Base-by-base conservation (phyloP, 2,329 filamentous ascomycete species). In the Cercospora sojina region DNA sequence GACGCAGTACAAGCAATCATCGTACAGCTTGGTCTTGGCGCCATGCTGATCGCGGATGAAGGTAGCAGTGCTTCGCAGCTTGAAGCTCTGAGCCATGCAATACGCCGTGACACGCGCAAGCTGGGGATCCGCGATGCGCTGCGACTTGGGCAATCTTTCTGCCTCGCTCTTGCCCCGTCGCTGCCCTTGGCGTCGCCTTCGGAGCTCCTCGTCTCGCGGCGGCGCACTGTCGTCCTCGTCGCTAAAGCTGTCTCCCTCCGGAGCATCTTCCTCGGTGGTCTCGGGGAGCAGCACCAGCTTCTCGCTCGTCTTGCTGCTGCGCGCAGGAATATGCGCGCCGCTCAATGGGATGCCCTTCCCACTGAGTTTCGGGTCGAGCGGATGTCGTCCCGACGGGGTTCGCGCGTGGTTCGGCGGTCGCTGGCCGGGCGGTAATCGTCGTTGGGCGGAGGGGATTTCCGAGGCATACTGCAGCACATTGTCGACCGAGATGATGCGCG, bases 241-340 rank as follows among this genome's bases (percentile, higher is more conserved):
- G 43, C 82, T 78, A n/a, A 75, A 77, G 10, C 43, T 49, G 10
- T 49, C 43, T 41, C 87, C 86, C 62, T 86, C 84, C 13, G 80
- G 79, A 12, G 78, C 78, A 4, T 76, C 76, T 27, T 86, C 85
- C 57, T 84, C 82, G 3, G 84, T 83, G 1, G 93, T 90, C 76
- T 97, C 94, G 0, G 95, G 95, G 13, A 99, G 85, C 38, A 98
- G 83, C 0, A 99, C 95, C n/a, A 99, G 84, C 80, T 98, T 98
- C 82, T 98, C 92, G 78, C 92, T 97, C 70, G 96, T 90, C 79
- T 98, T 97, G 29, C 92, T 96, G 41, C 93, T 96, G 62, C 95
- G 87, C 5, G 92, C 90, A 0, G 94, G 95, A 71, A 97, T 83
- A 70, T 87, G 84, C 13, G 72, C 69, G n/a, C 66, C 68, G 23